Percentiles rank a stretch among this genome's conserved stretches.
Conservation (phyloP, 1,139 yeast genomes). For the Lodderomyces pseudojiufengensis region DNA sequence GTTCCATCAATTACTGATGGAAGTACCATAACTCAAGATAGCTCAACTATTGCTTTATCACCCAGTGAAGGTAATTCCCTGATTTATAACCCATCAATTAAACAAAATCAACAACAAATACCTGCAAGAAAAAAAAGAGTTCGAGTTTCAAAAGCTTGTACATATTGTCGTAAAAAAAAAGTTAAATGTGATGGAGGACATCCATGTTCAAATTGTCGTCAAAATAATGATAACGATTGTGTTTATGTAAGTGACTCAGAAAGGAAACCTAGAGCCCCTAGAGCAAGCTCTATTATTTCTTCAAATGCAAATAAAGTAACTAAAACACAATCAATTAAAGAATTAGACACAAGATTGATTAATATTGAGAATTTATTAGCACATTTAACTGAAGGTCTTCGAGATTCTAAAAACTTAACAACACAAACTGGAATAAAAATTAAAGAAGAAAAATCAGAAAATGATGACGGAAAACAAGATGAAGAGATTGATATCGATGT, state of each 20-base stretch:
- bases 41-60: slow-evolving; percentile 1
- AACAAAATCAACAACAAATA: neutral
- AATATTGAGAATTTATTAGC: slow-evolving; percentile 10
- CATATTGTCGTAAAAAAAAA: slow-evolving; percentile 46
- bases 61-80: slow-evolving; percentile 4
- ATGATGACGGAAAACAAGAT: neutral
- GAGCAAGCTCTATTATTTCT: neutral
- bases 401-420: slow-evolving; percentile 1
- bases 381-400: slow-evolving; percentile 9
- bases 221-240: slow-evolving; percentile 22
- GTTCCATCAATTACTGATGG: slow-evolving; percentile 1
- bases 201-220: slow-evolving; percentile 43
- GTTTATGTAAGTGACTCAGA: slow-evolving; percentile 23
- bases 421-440: neutral
- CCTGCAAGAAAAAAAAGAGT: slow-evolving; percentile 8
- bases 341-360: slow-evolving; percentile 6
- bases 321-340: slow-evolving; percentile 7
- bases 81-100: neutral
- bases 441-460: neutral
- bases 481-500: neutral
- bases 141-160: slow-evolving; percentile 51
- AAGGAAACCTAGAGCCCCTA: slow-evolving; percentile 13
- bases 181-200: slow-evolving; percentile 46
- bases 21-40: slow-evolving; percentile 8
- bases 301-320: slow-evolving; percentile 4